Percentiles rank a stretch among this genome's conserved stretches.
These are phyloP conservation scores for Pseudogymnoascus sp. DNA, from an alignment of 2,329 filamentous ascomycete genomes.

Conservation along the genomic window DNA sequence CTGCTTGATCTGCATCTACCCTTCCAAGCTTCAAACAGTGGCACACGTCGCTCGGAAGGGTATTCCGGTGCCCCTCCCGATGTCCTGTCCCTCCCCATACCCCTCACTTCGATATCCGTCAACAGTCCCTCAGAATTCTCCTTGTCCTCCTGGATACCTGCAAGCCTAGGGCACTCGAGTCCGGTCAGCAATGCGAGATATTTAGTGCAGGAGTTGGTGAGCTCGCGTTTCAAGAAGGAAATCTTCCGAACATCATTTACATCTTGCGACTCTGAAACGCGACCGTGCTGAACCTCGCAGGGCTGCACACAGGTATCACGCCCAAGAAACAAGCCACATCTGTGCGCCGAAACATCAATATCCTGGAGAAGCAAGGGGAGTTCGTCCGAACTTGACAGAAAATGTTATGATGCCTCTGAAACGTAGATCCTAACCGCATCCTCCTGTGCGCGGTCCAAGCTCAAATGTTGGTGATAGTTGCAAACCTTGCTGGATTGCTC, in stretches of 20 bases:
- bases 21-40: slow-evolving; percentile 1
- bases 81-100: background rate
- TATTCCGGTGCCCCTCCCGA: background rate
- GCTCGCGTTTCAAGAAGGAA: background rate
- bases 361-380: background rate
- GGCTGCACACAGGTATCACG: background rate
- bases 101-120: background rate
- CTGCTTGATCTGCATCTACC: background rate
- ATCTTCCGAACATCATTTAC: background rate
- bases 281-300: background rate
- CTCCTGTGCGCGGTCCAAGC: background rate
- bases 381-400: slow-evolving; percentile 6
- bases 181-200: background rate
- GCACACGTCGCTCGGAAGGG: background rate
- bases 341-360: background rate
- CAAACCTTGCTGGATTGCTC: background rate
- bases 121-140: too few relatives aligned
- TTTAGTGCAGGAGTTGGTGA: background rate
- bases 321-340: background rate
- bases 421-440: background rate
- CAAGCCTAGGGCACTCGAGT: background rate
- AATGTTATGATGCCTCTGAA: background rate
- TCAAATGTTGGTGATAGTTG: slow-evolving; percentile 1
- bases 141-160: background rate
- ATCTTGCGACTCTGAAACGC: slow-evolving; percentile 4